phyloP scores from a whole-genome alignment of 306 rosid species.

The Echinosophora koreensis region DNA sequence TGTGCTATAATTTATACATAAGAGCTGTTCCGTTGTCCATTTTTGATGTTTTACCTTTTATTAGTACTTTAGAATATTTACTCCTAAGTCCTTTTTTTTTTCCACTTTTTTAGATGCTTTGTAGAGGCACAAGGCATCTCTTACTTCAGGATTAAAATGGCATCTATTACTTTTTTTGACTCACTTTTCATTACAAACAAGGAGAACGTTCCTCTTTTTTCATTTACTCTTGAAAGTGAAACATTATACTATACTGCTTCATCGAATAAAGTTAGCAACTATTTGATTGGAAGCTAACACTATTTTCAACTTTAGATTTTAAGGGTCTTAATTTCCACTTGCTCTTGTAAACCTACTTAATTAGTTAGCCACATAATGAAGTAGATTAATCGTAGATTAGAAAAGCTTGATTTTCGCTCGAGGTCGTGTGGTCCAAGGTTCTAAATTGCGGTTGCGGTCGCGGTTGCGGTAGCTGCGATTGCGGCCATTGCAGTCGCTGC shows the following conservation, averaged over 20 bases:
- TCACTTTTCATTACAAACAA: slow-evolving; percentile 13
- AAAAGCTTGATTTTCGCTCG: not conserved
- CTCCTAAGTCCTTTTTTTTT: not conserved
- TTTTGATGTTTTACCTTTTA: not conserved
- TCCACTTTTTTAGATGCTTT: slow-evolving; percentile 12
- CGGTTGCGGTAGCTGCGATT: no score
- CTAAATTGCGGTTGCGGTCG: no score
- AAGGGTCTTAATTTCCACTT: not conserved
- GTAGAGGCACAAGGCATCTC: slow-evolving; percentile 1
- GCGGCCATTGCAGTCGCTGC: no score
- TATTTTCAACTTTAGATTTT: not conserved
- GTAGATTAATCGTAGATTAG: not conserved
- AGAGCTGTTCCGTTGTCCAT: not conserved
- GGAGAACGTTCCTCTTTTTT: not conserved
- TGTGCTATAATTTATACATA: not conserved
- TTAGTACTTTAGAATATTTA: not conserved
- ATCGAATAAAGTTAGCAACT: not conserved
- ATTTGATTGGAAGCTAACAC: not conserved
- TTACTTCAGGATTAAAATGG: slow-evolving; percentile 23
- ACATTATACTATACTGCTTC: not conserved
- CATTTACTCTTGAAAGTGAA: not conserved
- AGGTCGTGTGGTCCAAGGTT: not conserved
- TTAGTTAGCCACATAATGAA: not conserved
- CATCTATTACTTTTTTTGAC: slow-evolving; percentile 34
- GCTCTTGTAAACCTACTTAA: not conserved